These are phyloP conservation scores for Madurella mycetomatis DNA, from an alignment of 2,329 filamentous ascomycete species.

Conservation along the genomic window DNA sequence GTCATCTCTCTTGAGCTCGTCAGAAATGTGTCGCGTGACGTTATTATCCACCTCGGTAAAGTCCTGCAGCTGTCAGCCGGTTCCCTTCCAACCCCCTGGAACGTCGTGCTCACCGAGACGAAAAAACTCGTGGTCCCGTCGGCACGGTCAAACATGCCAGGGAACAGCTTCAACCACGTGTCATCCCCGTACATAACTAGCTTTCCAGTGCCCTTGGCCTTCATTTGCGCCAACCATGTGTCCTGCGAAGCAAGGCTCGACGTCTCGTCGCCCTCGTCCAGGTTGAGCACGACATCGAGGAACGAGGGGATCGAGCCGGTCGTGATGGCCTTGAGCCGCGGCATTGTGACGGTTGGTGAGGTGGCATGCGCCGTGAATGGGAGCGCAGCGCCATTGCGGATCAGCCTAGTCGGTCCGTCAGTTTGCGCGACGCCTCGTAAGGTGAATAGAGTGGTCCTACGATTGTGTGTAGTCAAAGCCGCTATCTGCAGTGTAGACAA, in stretches of 20 bases:
- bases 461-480: slow-evolving; percentile 86
- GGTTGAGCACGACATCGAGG: slow-evolving; percentile 92
- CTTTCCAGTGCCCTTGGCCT: slow-evolving; percentile 64
- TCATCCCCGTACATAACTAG: slow-evolving; percentile 96
- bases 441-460: slow-evolving; percentile 43
- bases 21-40: slow-evolving; percentile 82
- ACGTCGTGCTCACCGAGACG: slow-evolving; percentile 66
- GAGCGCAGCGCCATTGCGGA: slow-evolving; percentile 74
- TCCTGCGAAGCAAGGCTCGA: slow-evolving; percentile 86
- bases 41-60: slow-evolving; percentile 98
- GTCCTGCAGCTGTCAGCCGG: slow-evolving; percentile 54
- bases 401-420: slow-evolving; percentile 56
- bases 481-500: slow-evolving; percentile 77
- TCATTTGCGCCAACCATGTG: slow-evolving; percentile 94
- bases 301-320: slow-evolving; percentile 98
- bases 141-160: slow-evolving; percentile 74
- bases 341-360: slow-evolving; percentile 98
- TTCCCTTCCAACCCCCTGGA: not conserved
- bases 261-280: slow-evolving; percentile 88
- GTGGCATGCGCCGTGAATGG: slow-evolving; percentile 94
- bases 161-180: slow-evolving; percentile 97
- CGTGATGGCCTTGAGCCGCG: slow-evolving; percentile 92
- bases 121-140: slow-evolving; percentile 98
- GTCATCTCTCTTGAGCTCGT: slow-evolving; percentile 70
- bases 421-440: not conserved